phyloP scores from a whole-genome alignment of 768 basidiomycete species.

The Pleurotus tuoliensis region DNA sequence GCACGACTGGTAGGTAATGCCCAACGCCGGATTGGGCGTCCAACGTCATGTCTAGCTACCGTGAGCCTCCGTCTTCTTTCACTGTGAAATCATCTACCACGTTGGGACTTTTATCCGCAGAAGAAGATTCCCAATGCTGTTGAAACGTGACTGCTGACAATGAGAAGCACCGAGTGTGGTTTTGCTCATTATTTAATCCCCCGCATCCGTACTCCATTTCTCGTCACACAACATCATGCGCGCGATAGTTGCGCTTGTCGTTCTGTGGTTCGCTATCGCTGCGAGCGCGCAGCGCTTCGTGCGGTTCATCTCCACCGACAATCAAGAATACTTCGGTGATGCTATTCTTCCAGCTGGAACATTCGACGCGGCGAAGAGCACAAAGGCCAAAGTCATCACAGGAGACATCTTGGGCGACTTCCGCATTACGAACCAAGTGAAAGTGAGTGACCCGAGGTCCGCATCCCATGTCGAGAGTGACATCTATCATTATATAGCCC shows the following conservation, averaged over 20 bases:
- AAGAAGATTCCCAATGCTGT: no score
- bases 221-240: slow-evolving; percentile 12
- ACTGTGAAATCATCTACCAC: no score
- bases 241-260: neutral
- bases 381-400: slow-evolving; percentile 25
- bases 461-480: neutral
- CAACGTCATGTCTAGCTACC: no score
- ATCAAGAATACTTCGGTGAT: slow-evolving; percentile 33
- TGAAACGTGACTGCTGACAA: no score
- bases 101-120: no score
- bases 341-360: slow-evolving; percentile 28
- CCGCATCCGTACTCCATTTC: no score
- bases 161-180: no score
- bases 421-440: slow-evolving; percentile 29
- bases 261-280: slow-evolving; percentile 15
- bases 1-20: no score
- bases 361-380: slow-evolving; percentile 30
- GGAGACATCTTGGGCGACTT: slow-evolving; percentile 35
- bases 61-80: no score
- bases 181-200: no score
- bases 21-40: no score
- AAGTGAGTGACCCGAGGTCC: slow-evolving; percentile 16
- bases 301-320: slow-evolving; percentile 35
- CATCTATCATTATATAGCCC: slow-evolving; percentile 14
- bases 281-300: slow-evolving; percentile 31